Conservation (phyloP, 2,329 filamentous ascomycete species). For the Shiraia bambusicola region DNA sequence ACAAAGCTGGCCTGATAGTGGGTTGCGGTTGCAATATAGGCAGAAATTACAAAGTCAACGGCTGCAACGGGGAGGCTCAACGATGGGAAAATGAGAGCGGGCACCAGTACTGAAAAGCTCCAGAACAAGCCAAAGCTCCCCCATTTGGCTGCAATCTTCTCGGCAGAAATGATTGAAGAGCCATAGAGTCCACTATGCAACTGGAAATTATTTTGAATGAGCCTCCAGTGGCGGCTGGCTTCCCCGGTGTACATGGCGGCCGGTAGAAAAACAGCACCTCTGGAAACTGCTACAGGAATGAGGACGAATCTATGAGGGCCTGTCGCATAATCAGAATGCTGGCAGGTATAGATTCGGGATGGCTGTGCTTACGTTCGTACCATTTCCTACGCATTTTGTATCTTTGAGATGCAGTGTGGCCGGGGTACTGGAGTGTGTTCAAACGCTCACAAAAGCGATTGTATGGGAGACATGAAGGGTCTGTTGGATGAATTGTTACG, state of each 20-base stretch:
- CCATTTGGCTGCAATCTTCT: conserved; percentile 14
- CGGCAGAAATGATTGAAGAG: conserved; percentile 6
- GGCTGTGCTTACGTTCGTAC: too few species aligned
- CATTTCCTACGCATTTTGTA: too few species aligned
- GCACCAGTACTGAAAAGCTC: conserved; percentile 6
- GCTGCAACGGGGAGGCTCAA: conserved; percentile 11
- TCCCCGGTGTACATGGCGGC: conserved; percentile 3
- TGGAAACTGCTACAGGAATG: conserved; percentile 1
- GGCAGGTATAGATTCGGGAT: too few species aligned
- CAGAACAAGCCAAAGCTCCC: conserved; percentile 4
- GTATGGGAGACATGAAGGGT: too few species aligned
- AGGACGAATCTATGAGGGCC: neutral
- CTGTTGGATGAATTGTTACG: too few species aligned
- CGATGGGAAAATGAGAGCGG: conserved; percentile 4
- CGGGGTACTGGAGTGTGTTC: too few species aligned
- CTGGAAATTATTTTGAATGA: conserved; percentile 9
- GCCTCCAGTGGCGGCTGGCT: conserved; percentile 2
- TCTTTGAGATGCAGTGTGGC: too few species aligned
- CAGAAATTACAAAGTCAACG: conserved; percentile 8
- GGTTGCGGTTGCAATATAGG: conserved; percentile 6
- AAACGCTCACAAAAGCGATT: too few species aligned
- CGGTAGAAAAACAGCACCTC: conserved; percentile 9
- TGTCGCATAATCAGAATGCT: too few species aligned
- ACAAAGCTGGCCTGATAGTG: conserved; percentile 11
- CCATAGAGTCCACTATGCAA: conserved; percentile 17